Evolutionary conservation across 768 basidiomycete species (phyloP), one percentile per base, ranked within the genome.

Genomic region (Kwoniella sp.): DNA sequence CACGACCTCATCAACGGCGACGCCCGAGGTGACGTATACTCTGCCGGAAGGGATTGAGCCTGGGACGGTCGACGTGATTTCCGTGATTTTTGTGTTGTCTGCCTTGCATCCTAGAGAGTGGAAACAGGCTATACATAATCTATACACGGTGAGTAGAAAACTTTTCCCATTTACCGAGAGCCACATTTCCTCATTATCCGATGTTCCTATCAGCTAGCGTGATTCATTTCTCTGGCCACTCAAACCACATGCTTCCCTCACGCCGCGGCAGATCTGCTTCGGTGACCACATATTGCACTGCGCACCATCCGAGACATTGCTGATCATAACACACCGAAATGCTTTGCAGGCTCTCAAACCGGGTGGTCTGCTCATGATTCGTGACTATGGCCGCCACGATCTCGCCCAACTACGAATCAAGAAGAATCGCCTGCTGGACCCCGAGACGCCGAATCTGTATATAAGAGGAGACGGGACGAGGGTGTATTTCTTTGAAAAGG

Each of bases 381-480:
- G 96, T 12, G 96, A 99, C 80, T 99, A 98, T 74, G 96, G 95
- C 2, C 87, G 95, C 26, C 85, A 97, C 75, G 95, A 99, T 77
- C 86, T 99, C 51, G 91, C 96, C 1, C 95, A 97, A 79, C 83
- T 99, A 51, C 86, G 96, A 11, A 96, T 99, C 84, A 96, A 92
- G 81, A 85, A 85, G 5, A 88, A 89, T 1, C 85, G 96, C 12
- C 85, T 98, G 61, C 86, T 98, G 12, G 90, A 92, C 48, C 92
- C 94, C 53, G 68, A 63, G n/a, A 65, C 64, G 2, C 75, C 75
- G 0, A 94, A 96, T 77, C 89, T 99, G 70, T 99, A 99, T 75
- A 90, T 96, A 57, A 86, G 96, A 38, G 96, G 96, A 0, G 96
- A 99, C 82, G 94, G 92, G 74, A 98, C 96, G 0, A 85, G 96